Conservation (phyloP, 306 rosid species). For the Castanospermum australe region DNA sequence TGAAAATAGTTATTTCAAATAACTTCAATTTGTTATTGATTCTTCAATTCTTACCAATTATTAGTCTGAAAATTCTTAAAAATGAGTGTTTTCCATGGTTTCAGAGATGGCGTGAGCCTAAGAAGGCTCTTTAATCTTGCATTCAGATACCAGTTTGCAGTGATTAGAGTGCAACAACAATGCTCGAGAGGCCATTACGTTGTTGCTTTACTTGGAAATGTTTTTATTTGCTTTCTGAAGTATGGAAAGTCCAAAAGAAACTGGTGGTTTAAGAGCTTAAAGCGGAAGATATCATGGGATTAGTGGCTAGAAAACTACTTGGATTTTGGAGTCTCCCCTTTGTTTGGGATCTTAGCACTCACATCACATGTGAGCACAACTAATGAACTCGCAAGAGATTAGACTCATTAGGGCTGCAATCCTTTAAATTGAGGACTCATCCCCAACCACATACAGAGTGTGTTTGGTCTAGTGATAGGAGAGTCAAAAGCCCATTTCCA, state of each 20-base stretch:
- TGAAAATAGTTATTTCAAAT: neutral
- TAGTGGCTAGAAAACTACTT: constrained; percentile 35
- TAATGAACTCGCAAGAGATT: neutral
- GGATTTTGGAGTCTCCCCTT: neutral
- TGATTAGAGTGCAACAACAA: constrained; percentile 18
- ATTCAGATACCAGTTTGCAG: neutral
- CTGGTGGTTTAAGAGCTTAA: constrained; percentile 4
- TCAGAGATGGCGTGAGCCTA: neutral
- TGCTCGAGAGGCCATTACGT: neutral
- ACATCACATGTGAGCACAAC: constrained; percentile 51
- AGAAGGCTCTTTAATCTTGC: neutral
- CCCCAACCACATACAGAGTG: constrained; percentile 32
- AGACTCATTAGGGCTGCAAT: neutral
- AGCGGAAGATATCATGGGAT: constrained; percentile 25
- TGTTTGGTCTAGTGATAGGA: constrained; percentile 41
- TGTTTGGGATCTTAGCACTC: constrained; percentile 19
- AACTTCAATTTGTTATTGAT: neutral
- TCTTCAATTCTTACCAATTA: neutral
- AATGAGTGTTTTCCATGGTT: neutral
- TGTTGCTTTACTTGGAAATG: constrained; percentile 28
- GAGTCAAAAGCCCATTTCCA: no score
- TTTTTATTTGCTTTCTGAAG: constrained; percentile 23
- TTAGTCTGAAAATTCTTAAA: neutral
- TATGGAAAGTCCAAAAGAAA: neutral
- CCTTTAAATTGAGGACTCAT: neutral